These are phyloP conservation scores for Vitis cinerea DNA, from an alignment of 164 flowering plant species.

Conservation along the genomic window DNA sequence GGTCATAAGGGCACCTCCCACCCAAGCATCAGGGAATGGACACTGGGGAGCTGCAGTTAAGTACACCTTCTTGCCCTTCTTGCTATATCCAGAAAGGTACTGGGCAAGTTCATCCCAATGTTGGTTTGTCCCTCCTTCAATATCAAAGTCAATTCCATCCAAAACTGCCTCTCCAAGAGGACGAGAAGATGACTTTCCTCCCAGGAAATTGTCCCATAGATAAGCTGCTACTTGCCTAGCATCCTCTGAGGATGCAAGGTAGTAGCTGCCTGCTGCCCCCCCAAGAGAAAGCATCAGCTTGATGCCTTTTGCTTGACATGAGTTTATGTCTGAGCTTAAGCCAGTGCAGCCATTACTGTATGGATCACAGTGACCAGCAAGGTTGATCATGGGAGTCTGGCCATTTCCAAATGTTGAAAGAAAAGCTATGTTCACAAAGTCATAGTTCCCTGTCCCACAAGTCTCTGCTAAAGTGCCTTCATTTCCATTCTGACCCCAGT, in stretches of 20 bases:
- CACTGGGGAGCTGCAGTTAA: conserved; percentile 39
- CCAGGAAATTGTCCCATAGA: conserved; percentile 32
- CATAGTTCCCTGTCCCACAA: conserved; percentile 33
- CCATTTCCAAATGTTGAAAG: conserved; percentile 38
- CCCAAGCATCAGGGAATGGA: conserved; percentile 30
- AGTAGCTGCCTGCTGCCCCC: conserved; percentile 33
- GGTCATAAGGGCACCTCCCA: conserved; percentile 30
- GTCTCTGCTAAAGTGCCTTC: conserved; percentile 37
- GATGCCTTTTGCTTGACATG: conserved; percentile 26
- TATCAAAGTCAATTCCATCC: conserved; percentile 40
- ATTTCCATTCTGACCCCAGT: conserved; percentile 44
- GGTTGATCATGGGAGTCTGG: conserved; percentile 30
- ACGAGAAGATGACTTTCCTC: conserved; percentile 24
- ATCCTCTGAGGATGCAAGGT: conserved; percentile 21
- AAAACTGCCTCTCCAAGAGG: conserved; percentile 34
- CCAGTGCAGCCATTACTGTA: conserved; percentile 25
- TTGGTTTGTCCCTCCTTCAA: conserved; percentile 26
- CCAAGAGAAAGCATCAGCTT: conserved; percentile 34
- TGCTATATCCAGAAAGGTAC: conserved; percentile 18
- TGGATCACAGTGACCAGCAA: conserved; percentile 44
- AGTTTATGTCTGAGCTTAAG: conserved; percentile 21
- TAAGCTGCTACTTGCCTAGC: conserved; percentile 30
- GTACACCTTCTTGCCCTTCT: conserved; percentile 30
- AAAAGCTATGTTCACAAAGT: conserved; percentile 35
- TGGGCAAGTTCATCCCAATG: conserved; percentile 30